Conservation (phyloP, 306 rosid species). For the Quercus alba region DNA sequence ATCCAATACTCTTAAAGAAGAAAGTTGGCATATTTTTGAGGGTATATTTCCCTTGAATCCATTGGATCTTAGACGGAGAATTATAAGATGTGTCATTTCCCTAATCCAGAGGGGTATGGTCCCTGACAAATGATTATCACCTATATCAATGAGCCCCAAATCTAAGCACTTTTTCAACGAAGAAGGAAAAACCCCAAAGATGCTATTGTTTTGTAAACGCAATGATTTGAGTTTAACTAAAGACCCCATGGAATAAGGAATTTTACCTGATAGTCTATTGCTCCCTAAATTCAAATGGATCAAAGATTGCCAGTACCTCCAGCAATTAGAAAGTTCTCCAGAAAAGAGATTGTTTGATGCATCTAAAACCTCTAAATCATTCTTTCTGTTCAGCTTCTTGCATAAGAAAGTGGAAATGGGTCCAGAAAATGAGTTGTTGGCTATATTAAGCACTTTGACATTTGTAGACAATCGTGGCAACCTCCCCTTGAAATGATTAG, state of each 20-base stretch:
- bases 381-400: too few relatives aligned
- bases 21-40: conserved; percentile 24
- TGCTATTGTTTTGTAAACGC: conserved; percentile 11
- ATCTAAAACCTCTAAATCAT: neutral
- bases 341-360: conserved; percentile 11
- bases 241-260: conserved; percentile 20
- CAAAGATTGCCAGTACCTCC: conserved; percentile 32
- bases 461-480: too few relatives aligned
- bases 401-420: too few relatives aligned
- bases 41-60: conserved; percentile 17
- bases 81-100: conserved; percentile 22
- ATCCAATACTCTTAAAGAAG: conserved; percentile 28
- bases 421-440: too few relatives aligned
- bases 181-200: conserved; percentile 18
- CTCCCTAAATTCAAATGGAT: conserved; percentile 30
- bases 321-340: conserved; percentile 26
- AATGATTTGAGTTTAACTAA: conserved; percentile 19
- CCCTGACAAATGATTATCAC: conserved; percentile 27
- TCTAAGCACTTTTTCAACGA: conserved; percentile 19
- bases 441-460: too few relatives aligned
- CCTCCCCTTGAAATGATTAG: neutral
- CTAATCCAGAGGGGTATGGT: neutral
- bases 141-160: conserved; percentile 31
- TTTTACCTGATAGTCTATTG: conserved; percentile 29
- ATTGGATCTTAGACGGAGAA: conserved; percentile 34